A percentile compares a stretch with the other conserved stretches of the same genome.
phyloP scores from a whole-genome alignment of 345 rosid genomes.

The Angophora floribunda region DNA sequence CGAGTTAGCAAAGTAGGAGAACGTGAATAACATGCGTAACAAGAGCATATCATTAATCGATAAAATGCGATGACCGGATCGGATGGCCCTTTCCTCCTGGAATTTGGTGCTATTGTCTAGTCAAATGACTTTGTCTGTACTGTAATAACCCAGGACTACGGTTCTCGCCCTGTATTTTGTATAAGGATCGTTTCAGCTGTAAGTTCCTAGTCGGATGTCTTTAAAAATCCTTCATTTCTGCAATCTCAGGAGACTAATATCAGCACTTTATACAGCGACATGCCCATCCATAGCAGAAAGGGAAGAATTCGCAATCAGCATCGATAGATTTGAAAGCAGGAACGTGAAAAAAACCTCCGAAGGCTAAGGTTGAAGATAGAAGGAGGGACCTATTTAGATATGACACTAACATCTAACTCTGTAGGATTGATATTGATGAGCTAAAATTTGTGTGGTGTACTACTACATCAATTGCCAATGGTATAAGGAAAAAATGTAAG shows the following conservation, averaged over 20 bases:
- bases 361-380: background rate
- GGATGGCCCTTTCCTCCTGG: background rate
- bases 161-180: background rate
- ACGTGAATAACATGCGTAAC: background rate
- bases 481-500: background rate
- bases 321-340: background rate
- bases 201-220: background rate
- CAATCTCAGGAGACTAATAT: background rate
- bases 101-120: background rate
- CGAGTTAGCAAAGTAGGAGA: conserved; percentile 1
- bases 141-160: background rate
- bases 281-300: background rate
- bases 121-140: background rate
- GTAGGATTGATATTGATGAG: background rate
- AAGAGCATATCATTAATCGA: background rate
- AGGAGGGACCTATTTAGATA: background rate
- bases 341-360: background rate
- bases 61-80: background rate
- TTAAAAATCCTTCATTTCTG: background rate
- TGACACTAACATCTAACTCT: background rate
- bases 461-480: background rate
- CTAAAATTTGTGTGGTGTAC: background rate
- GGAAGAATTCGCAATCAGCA: background rate
- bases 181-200: background rate
- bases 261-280: background rate